Conservation (phyloP, 1,284 basidiomycete genomes). For the Sanghuangporus weigelae region DNA sequence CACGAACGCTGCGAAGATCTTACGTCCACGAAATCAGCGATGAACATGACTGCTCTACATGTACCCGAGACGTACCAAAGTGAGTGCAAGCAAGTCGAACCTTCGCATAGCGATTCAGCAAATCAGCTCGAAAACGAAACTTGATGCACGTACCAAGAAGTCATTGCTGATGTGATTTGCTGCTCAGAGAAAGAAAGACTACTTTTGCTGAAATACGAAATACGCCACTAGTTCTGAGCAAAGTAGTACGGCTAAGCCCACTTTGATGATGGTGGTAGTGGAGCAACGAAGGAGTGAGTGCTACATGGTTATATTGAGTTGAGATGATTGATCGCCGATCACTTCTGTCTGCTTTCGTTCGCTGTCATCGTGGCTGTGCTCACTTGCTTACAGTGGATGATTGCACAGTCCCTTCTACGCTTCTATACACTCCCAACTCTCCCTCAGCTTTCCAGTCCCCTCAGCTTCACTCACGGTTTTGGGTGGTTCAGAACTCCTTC, state of each 20-base stretch:
- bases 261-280: background rate
- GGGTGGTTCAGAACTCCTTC: too few species aligned
- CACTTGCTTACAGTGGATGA: too few species aligned
- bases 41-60: background rate
- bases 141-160: background rate
- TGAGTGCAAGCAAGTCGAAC: conserved; percentile 8
- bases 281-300: background rate
- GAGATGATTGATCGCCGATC: background rate
- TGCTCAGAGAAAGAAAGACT: background rate
- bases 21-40: background rate
- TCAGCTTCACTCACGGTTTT: too few species aligned
- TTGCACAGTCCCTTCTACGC: too few species aligned
- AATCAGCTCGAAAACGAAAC: background rate
- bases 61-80: conserved; percentile 3
- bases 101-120: background rate
- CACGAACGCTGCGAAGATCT: conserved; percentile 43
- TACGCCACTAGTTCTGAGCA: background rate
- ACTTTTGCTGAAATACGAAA: background rate
- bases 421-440: too few species aligned
- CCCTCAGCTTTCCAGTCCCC: too few species aligned
- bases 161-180: background rate
- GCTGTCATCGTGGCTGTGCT: too few species aligned
- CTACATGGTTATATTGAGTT: background rate
- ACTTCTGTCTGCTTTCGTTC: too few species aligned
- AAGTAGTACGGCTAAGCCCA: background rate